Conservation (phyloP, 2,329 filamentous ascomycete species). For the Clonostachys solani region DNA sequence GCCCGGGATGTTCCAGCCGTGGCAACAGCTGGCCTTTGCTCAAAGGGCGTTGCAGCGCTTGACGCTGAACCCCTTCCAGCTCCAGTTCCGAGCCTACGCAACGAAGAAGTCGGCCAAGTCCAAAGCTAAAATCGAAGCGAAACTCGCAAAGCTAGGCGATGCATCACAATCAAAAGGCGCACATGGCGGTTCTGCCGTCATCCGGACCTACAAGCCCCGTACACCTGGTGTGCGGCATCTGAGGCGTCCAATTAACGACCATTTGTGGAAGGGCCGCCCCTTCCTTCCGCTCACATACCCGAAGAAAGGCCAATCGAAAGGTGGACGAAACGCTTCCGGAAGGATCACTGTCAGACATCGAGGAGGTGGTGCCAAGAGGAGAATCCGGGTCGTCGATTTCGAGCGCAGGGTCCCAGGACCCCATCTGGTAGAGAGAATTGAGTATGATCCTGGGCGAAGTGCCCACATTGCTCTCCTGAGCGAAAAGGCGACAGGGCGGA, state of each 20-base stretch:
- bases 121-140: constrained; percentile 13
- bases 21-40: constrained; percentile 18
- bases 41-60: constrained; percentile 20
- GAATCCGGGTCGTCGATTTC: constrained; percentile 92
- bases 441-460: constrained; percentile 90
- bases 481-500: constrained; percentile 65
- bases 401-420: constrained; percentile 72
- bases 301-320: constrained; percentile 89
- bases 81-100: constrained; percentile 13
- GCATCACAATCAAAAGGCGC: neutral
- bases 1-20: constrained; percentile 21
- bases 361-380: constrained; percentile 86
- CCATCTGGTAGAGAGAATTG: constrained; percentile 88
- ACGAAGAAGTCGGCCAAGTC: constrained; percentile 10
- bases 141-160: neutral
- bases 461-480: constrained; percentile 89
- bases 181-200: constrained; percentile 14
- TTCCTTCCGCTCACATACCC: constrained; percentile 79
- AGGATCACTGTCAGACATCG: constrained; percentile 85
- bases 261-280: constrained; percentile 91
- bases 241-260: constrained; percentile 88
- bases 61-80: constrained; percentile 10
- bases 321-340: constrained; percentile 86
- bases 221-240: constrained; percentile 92
- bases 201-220: constrained; percentile 89